phyloP scores from a whole-genome alignment of 805 yeast species.

The Zygotorulaspora danielsina region DNA sequence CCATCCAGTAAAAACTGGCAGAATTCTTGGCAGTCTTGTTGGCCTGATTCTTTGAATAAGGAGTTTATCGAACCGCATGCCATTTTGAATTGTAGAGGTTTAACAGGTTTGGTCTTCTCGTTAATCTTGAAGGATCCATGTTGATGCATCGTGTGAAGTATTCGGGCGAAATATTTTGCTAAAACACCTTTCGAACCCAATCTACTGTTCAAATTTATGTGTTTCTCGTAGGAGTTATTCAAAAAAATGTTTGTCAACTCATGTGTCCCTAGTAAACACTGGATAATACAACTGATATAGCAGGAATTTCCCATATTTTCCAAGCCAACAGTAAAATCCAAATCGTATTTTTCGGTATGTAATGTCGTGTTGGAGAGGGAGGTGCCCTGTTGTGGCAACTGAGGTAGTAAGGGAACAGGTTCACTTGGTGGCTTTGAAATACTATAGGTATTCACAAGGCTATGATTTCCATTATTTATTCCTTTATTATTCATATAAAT shows the following conservation, averaged over 20 bases:
- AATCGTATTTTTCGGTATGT: conserved; percentile 11
- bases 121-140: conserved; percentile 27
- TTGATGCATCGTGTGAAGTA: conserved; percentile 52
- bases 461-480: neutral
- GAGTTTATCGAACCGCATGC: conserved; percentile 66
- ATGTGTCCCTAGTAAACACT: conserved; percentile 73
- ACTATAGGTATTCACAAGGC: conserved; percentile 1
- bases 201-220: conserved; percentile 65
- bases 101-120: conserved; percentile 41
- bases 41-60: conserved; percentile 74
- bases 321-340: conserved; percentile 61
- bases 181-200: conserved; percentile 77
- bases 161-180: conserved; percentile 61
- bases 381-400: conserved; percentile 15
- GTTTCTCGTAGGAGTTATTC: conserved; percentile 53
- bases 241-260: conserved; percentile 61
- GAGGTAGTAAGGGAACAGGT: conserved; percentile 22
- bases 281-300: conserved; percentile 88
- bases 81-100: conserved; percentile 62
- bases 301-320: conserved; percentile 86
- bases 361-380: conserved; percentile 3
- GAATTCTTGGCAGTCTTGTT: conserved; percentile 93
- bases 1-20: conserved; percentile 84
- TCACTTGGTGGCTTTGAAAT: conserved; percentile 15
- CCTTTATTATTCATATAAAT: conserved; percentile 5